Percentiles rank a stretch among this genome's conserved stretches.
These are phyloP conservation scores for Saposhnikovia divaricata DNA, from an alignment of 129 eudicot species.

Conservation along the genomic window DNA sequence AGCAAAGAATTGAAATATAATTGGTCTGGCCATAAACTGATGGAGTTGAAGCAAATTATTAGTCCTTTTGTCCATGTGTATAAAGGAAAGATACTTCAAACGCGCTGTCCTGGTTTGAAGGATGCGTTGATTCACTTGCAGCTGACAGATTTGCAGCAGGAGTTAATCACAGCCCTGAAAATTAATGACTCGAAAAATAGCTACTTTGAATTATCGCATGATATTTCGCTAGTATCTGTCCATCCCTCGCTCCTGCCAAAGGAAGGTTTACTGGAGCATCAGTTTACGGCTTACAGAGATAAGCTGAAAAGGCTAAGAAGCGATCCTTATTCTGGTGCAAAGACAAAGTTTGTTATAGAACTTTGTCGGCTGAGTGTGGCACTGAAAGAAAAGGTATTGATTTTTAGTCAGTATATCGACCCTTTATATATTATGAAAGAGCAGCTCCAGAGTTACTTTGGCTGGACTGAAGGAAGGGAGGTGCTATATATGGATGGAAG, in stretches of 20 bases:
- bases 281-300: constrained; percentile 4
- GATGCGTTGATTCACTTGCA: constrained; percentile 42
- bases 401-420: constrained; percentile 46
- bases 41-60: constrained; percentile 31
- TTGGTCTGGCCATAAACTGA: constrained; percentile 22
- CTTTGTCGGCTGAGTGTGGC: constrained; percentile 38
- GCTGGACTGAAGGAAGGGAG: constrained; percentile 40
- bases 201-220: constrained; percentile 21
- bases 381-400: constrained; percentile 41
- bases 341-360: constrained; percentile 48
- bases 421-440: constrained; percentile 34
- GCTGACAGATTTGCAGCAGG: constrained; percentile 49
- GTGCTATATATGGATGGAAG: constrained; percentile 49
- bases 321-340: constrained; percentile 39
- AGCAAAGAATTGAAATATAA: constrained; percentile 19
- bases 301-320: constrained; percentile 19
- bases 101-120: constrained; percentile 47
- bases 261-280: background rate
- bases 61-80: constrained; percentile 71
- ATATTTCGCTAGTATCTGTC: constrained; percentile 45
- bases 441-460: constrained; percentile 23
- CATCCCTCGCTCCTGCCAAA: constrained; percentile 47
- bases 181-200: background rate
- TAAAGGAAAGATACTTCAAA: constrained; percentile 53
- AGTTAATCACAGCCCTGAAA: constrained; percentile 17